Evolutionary conservation across 345 rosid species (phyloP).

Genomic region (Noccaea caerulescens): DNA sequence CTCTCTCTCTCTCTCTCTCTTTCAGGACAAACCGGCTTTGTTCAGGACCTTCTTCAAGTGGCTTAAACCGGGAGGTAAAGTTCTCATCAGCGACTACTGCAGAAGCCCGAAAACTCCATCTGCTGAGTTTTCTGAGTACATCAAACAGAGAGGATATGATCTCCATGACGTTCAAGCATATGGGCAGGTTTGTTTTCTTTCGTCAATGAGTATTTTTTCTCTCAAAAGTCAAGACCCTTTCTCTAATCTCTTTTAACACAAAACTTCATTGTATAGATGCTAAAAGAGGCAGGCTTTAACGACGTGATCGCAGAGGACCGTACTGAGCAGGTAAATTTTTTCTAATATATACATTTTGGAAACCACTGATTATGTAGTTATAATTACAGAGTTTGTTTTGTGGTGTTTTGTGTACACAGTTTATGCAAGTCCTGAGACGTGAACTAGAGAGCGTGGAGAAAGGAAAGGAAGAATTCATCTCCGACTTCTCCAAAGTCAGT

Average conservation of each 20-base stretch:
- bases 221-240: not conserved
- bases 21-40: constrained; percentile 87
- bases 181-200: constrained; percentile 62
- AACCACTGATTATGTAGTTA: not conserved
- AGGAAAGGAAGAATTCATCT: constrained; percentile 71
- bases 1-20: not conserved
- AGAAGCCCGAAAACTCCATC: constrained; percentile 71
- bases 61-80: constrained; percentile 94
- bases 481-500: constrained; percentile 77
- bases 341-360: not conserved
- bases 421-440: constrained; percentile 66
- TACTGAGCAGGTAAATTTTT: constrained; percentile 72
- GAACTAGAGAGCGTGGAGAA: constrained; percentile 70
- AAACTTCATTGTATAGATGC: constrained; percentile 58
- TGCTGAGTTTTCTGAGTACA: constrained; percentile 68
- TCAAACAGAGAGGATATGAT: constrained; percentile 95
- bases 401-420: constrained; percentile 49
- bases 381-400: not conserved
- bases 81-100: constrained; percentile 95
- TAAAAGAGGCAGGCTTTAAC: constrained; percentile 73
- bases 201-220: not conserved
- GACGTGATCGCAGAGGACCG: constrained; percentile 85
- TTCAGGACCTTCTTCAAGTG: constrained; percentile 91
- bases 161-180: constrained; percentile 86
- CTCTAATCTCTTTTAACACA: not conserved